Conservation (phyloP, 306 rosid species). For the Dalbergia cultrata region DNA sequence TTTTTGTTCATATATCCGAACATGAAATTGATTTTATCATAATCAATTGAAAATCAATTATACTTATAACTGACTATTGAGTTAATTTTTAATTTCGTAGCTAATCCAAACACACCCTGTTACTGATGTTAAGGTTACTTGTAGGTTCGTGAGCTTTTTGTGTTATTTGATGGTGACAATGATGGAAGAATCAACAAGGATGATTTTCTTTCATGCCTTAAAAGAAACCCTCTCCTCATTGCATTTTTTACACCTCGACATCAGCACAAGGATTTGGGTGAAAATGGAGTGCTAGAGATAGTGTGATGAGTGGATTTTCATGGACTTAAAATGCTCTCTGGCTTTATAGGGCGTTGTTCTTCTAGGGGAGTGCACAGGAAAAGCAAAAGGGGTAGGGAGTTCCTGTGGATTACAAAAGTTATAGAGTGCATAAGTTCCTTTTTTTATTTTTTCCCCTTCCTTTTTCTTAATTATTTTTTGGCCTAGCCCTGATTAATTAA, state of each 20-base stretch:
- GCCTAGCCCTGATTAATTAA: constrained; percentile 41
- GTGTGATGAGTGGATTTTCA: constrained; percentile 51
- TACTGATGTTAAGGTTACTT: constrained; percentile 36
- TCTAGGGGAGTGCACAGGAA: constrained; percentile 30
- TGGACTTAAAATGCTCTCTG: constrained; percentile 21
- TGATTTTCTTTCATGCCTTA: constrained; percentile 68
- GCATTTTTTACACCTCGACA: constrained; percentile 74
- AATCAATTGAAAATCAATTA: no score
- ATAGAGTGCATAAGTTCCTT: constrained; percentile 40
- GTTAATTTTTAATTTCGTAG: no score
- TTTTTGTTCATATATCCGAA: no score
- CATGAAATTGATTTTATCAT: no score
- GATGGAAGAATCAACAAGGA: constrained; percentile 77
- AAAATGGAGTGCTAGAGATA: constrained; percentile 50
- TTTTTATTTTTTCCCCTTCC: background rate
- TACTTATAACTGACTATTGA: no score
- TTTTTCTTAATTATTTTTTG: background rate
- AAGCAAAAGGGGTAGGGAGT: constrained; percentile 36
- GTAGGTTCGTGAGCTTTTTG: constrained; percentile 73
- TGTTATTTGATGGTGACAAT: constrained; percentile 61
- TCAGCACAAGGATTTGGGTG: constrained; percentile 48
- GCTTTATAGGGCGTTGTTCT: constrained; percentile 35
- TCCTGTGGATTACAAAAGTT: constrained; percentile 26
- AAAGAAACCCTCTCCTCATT: constrained; percentile 77
- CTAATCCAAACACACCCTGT: background rate